Conservation (phyloP, 2,329 filamentous ascomycete genomes). For the Ploettnerulaceae sp. region DNA sequence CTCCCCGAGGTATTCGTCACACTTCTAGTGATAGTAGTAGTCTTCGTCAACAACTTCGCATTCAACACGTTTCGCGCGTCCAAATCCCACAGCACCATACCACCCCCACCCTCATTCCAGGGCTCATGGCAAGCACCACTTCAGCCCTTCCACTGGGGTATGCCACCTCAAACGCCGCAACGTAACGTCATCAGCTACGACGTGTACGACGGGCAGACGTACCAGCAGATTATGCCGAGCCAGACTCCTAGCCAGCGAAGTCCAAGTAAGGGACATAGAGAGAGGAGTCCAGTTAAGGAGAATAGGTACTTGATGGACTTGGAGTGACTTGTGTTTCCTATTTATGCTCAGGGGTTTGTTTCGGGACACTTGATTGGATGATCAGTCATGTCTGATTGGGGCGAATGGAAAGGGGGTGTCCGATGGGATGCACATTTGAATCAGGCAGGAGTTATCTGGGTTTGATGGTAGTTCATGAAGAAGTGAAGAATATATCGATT, state of each 20-base stretch:
- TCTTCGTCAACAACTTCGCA: conserved; percentile 48
- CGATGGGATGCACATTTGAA: too few relatives aligned
- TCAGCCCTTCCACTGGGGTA: conserved; percentile 28
- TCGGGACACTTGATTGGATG: too few relatives aligned
- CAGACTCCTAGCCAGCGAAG: conserved; percentile 27
- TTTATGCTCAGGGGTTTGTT: too few relatives aligned
- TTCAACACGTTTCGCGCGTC: conserved; percentile 37
- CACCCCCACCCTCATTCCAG: conserved; percentile 21
- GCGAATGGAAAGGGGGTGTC: too few relatives aligned
- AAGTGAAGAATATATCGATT: too few relatives aligned
- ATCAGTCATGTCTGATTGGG: too few relatives aligned
- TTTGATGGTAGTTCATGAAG: too few relatives aligned
- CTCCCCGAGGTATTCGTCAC: conserved; percentile 46
- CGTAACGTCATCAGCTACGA: conserved; percentile 22
- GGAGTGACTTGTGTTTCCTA: neutral
- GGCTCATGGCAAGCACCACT: too few relatives aligned
- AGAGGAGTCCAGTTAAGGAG: conserved; percentile 25
- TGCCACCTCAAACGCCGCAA: conserved; percentile 28
- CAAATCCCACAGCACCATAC: conserved; percentile 25
- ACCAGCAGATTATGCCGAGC: conserved; percentile 30
- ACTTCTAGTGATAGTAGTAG: conserved; percentile 43
- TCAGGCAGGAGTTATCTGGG: too few relatives aligned
- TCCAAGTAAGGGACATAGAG: conserved; percentile 29
- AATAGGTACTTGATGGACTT: conserved; percentile 16
- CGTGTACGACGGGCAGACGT: conserved; percentile 19